These are phyloP conservation scores for Neurospora sp. DNA, from an alignment of 2,329 filamentous ascomycete genomes.

Conservation along the genomic window DNA sequence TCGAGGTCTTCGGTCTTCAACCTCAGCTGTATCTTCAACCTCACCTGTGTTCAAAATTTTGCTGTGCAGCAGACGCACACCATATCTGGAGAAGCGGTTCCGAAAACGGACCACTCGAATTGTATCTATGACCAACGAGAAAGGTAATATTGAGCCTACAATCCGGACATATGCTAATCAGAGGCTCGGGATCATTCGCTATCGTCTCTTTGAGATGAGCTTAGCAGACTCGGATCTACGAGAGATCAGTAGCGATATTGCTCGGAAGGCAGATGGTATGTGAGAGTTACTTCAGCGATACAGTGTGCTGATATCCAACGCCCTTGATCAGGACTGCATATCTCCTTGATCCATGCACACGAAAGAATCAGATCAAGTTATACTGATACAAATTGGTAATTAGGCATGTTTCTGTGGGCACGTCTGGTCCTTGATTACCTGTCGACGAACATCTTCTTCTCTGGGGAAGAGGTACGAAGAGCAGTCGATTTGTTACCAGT, in stretches of 20 bases:
- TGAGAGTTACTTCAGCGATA: background rate
- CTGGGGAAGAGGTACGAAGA: constrained; percentile 16
- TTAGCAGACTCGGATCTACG: constrained; percentile 8
- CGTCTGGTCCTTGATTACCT: constrained; percentile 26
- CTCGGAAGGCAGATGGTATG: constrained; percentile 20
- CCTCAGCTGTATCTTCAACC: constrained; percentile 1
- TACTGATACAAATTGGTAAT: background rate
- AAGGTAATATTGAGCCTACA: constrained; percentile 5
- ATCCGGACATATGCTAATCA: background rate
- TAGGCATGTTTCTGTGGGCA: constrained; percentile 29
- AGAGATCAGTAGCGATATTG: constrained; percentile 12
- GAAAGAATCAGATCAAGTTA: background rate
- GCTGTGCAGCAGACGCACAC: constrained; percentile 17
- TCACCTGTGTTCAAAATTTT: constrained; percentile 19
- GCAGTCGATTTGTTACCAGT: constrained; percentile 17
- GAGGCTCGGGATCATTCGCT: constrained; percentile 6
- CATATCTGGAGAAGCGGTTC: constrained; percentile 8
- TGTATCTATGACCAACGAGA: constrained; percentile 20
- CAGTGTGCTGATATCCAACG: background rate
- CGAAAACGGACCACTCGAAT: constrained; percentile 7
- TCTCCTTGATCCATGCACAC: background rate
- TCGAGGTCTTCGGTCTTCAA: constrained; percentile 2
- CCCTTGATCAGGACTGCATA: background rate
- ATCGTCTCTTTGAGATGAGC: constrained; percentile 11
- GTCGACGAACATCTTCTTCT: constrained; percentile 21